phyloP scores from a whole-genome alignment of 306 rosid genomes.

The Amphicarpaea edgeworthii region DNA sequence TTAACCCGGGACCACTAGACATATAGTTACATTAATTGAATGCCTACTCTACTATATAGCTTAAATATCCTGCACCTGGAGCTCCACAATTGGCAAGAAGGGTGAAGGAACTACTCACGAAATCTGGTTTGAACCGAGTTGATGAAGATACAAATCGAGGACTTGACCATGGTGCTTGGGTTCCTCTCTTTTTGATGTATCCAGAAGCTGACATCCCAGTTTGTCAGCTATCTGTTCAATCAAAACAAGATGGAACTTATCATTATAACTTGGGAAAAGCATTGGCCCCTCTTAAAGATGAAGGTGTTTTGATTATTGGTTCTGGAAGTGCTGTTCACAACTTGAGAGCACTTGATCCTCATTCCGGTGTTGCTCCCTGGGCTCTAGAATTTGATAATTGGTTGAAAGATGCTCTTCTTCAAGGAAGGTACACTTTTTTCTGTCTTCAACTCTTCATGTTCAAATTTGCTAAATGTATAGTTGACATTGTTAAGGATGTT shows the following conservation, averaged over 20 bases:
- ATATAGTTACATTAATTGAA: neutral
- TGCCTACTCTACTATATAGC: constrained; percentile 46
- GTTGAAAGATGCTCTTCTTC: constrained; percentile 68
- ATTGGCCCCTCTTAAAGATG: constrained; percentile 76
- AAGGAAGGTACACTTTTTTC: constrained; percentile 66
- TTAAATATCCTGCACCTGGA: constrained; percentile 90
- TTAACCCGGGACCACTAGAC: neutral
- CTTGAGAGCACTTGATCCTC: constrained; percentile 46
- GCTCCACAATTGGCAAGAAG: constrained; percentile 71
- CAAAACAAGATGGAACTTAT: constrained; percentile 58
- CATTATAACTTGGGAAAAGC: constrained; percentile 81
- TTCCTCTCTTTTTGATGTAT: constrained; percentile 83
- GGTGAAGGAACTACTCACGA: constrained; percentile 67
- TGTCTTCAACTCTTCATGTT: neutral
- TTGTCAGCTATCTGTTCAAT: constrained; percentile 82
- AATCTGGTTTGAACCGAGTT: constrained; percentile 57
- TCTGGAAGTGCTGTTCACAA: constrained; percentile 90
- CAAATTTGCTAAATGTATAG: constrained; percentile 26
- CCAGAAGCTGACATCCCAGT: constrained; percentile 86
- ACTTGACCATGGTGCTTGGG: constrained; percentile 94
- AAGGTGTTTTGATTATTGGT: constrained; percentile 76
- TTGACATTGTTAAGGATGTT: constrained; percentile 23
- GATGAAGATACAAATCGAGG: constrained; percentile 74
- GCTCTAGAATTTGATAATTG: constrained; percentile 80
- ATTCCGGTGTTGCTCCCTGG: constrained; percentile 54